A percentile compares a stretch with the other conserved stretches of the same genome.
Conservation (phyloP, 306 rosid species). For the Biancaea sappan region DNA sequence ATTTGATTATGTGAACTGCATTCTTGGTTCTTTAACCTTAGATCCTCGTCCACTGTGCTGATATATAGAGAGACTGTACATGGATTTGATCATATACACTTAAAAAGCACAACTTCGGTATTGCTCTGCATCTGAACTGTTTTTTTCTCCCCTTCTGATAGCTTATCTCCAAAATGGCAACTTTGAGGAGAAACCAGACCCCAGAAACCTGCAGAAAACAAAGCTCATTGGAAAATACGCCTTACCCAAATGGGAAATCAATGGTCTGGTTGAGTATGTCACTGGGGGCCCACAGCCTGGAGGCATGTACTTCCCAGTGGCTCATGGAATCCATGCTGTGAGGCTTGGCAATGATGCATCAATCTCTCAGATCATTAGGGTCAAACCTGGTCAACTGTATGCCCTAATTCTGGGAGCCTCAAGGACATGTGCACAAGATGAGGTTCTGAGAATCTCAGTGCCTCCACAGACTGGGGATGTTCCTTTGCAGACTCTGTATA, state of each 20-base stretch:
- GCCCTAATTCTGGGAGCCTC: slow-evolving; percentile 91
- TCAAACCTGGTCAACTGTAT: slow-evolving; percentile 63
- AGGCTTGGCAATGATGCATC: slow-evolving; percentile 95
- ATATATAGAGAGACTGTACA: slow-evolving; percentile 2
- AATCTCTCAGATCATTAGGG: slow-evolving; percentile 74
- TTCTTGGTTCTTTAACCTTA: no score
- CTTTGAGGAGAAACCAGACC: slow-evolving; percentile 75
- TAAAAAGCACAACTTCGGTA: not conserved
- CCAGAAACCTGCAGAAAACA: slow-evolving; percentile 58
- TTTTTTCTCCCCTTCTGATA: slow-evolving; percentile 21
- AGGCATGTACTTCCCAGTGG: slow-evolving; percentile 83
- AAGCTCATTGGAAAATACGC: slow-evolving; percentile 68
- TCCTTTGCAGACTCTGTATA: slow-evolving; percentile 86
- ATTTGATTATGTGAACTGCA: no score
- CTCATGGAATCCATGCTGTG: slow-evolving; percentile 88
- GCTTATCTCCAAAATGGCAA: slow-evolving; percentile 82
- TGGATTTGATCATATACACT: slow-evolving; percentile 27
- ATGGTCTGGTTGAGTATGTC: slow-evolving; percentile 88
- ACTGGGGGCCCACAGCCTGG: slow-evolving; percentile 93
- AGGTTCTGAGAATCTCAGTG: slow-evolving; percentile 76
- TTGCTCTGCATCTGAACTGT: slow-evolving; percentile 9
- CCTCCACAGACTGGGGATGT: slow-evolving; percentile 79
- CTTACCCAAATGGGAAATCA: slow-evolving; percentile 83
- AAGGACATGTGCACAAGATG: slow-evolving; percentile 97
- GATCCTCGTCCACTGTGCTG: slow-evolving; percentile 18